Conservation (phyloP, 495 filamentous ascomycete genomes). For the Symbiotaphrina buchneri region DNA sequence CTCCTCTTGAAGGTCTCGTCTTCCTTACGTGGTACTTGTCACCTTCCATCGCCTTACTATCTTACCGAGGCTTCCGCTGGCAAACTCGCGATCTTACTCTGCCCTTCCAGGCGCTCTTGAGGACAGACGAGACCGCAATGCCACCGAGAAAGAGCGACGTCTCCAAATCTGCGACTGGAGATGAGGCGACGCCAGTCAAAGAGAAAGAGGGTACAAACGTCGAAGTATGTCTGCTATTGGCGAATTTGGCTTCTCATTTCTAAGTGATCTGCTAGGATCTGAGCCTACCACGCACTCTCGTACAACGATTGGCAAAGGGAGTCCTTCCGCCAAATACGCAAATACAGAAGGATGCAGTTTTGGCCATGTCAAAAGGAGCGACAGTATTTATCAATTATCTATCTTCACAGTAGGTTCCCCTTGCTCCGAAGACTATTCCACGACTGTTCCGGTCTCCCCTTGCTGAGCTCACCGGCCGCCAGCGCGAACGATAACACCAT, state of each 20-base stretch:
- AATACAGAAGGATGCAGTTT: slow-evolving; percentile 78
- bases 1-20: no score
- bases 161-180: slow-evolving; percentile 2
- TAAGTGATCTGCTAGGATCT: slow-evolving; percentile 40
- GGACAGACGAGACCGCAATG: no score
- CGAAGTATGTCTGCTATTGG: neutral
- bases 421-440: slow-evolving; percentile 1
- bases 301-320: slow-evolving; percentile 79
- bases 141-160: slow-evolving; percentile 3
- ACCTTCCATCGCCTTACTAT: no score
- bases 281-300: slow-evolving; percentile 79
- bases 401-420: slow-evolving; percentile 43
- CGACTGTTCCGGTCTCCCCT: neutral
- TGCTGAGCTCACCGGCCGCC: slow-evolving; percentile 1
- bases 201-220: slow-evolving; percentile 5
- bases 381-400: slow-evolving; percentile 90
- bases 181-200: slow-evolving; percentile 2
- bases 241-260: slow-evolving; percentile 1
- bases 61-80: no score
- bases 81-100: no score
- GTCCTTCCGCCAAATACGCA: slow-evolving; percentile 93
- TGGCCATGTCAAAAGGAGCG: slow-evolving; percentile 80
- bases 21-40: no score
- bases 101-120: no score
- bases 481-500: slow-evolving; percentile 61